Conservation (phyloP, 345 rosid species). For the Camelina neglecta region DNA sequence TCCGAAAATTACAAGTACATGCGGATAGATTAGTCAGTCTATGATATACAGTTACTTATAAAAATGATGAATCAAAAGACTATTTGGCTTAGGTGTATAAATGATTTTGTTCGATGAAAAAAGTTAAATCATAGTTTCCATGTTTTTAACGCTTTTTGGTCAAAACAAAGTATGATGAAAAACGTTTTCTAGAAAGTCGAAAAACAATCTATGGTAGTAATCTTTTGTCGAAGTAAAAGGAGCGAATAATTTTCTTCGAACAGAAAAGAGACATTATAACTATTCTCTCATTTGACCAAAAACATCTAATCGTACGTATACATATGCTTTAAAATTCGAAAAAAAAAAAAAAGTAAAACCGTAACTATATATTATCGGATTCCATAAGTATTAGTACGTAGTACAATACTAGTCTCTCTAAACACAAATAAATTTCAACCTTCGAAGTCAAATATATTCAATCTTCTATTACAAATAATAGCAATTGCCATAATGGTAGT, state of each 20-base stretch:
- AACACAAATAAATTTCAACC: neutral
- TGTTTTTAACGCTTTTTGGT: constrained; percentile 25
- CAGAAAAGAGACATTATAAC: constrained; percentile 22
- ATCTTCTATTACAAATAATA: neutral
- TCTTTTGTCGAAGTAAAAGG: constrained; percentile 6
- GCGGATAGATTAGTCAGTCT: neutral
- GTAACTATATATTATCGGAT: neutral
- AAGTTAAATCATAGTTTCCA: constrained; percentile 21
- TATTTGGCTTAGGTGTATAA: constrained; percentile 4
- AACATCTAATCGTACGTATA: neutral
- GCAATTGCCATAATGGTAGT: neutral
- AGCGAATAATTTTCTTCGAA: constrained; percentile 15
- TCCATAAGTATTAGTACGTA: neutral
- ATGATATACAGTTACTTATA: neutral
- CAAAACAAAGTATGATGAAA: constrained; percentile 28
- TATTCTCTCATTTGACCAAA: constrained; percentile 36
- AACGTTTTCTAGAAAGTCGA: constrained; percentile 31
- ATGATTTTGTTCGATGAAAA: constrained; percentile 7
- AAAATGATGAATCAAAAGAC: neutral
- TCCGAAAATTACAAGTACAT: too few relatives aligned
- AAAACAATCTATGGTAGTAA: neutral
- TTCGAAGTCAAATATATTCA: neutral
- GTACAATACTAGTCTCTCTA: neutral
- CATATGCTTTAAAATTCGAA: neutral
- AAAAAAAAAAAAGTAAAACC: neutral